Evolutionary conservation across 352 stramenopile species (phyloP).

Genomic region (Aphanomyces stellatus): DNA sequence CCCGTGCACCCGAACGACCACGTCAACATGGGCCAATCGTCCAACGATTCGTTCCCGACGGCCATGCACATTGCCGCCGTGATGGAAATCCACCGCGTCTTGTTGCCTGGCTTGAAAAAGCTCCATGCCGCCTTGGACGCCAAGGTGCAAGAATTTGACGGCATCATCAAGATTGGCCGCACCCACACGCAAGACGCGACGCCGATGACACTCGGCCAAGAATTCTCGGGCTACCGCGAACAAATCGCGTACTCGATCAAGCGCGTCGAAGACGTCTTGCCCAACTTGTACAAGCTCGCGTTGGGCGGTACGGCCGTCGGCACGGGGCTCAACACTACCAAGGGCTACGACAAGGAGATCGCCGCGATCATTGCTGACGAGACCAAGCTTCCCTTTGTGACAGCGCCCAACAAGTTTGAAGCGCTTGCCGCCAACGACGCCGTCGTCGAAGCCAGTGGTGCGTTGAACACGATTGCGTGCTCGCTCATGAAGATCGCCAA

Average conservation of each 20-base stretch:
- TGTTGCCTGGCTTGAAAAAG: constrained; percentile 63
- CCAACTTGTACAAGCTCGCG: constrained; percentile 87
- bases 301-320: constrained; percentile 93
- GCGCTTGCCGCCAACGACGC: constrained; percentile 59
- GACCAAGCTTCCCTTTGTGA: constrained; percentile 90
- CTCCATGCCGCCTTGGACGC: constrained; percentile 76
- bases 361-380: constrained; percentile 88
- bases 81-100: constrained; percentile 71
- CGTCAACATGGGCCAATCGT: constrained; percentile 95
- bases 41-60: constrained; percentile 96
- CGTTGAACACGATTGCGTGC: constrained; percentile 62
- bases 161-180: constrained; percentile 96
- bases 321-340: constrained; percentile 87
- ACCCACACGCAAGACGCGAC: constrained; percentile 95
- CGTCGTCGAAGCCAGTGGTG: constrained; percentile 53
- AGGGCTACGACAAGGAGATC: constrained; percentile 92
- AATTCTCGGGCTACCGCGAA: constrained; percentile 92
- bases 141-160: constrained; percentile 88
- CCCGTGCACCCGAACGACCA: constrained; percentile 95
- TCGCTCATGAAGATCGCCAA: constrained; percentile 76
- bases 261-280: constrained; percentile 74
- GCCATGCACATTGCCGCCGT: constrained; percentile 95
- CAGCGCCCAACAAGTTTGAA: constrained; percentile 96
- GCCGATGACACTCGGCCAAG: constrained; percentile 94
- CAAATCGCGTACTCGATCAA: constrained; percentile 89